Evolutionary conservation across 208 protist species (phyloP), one percentile per base, ranked within the genome.

Genomic region (Crithidia acanthocephali): DNA sequence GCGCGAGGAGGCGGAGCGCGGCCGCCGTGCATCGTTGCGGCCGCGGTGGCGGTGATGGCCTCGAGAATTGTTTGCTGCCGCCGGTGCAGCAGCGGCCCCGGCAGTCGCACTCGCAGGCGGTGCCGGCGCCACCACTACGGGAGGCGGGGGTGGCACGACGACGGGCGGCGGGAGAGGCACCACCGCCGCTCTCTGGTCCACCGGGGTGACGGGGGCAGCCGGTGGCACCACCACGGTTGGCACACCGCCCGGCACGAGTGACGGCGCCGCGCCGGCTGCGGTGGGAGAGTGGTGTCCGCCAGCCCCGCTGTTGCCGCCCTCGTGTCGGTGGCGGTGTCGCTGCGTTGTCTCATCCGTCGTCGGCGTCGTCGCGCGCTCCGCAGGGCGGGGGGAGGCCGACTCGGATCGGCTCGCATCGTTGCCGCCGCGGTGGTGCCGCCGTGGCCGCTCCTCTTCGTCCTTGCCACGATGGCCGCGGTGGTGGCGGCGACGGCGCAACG

Each of bases 1-100:
- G n/a, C n/a, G 42, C 8, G 45, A 66, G 23, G 62, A 44, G 0
- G 62, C 59, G 18, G 30, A 48, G 33, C 37, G 63, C 18, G 47
- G 33, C 1, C 64, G 64, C 20, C 63, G 72, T 6, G 48, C 9
- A 33, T 59, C 48, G 25, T 32, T 64, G 60, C 40, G 47, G n/a
- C 50, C 37, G 11, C 64, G 72, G 65, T 72, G 63, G 6, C 37
- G 72, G 37, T 68, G 63, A 42, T 48, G 64, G 15, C 48, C 50
- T 18, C 55, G 51, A 2, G 64, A 71, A 18, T 13, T 13, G 37
- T 42, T 42, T 42, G 37, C 32, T 48, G 58, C 32, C 40, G 13
- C 22, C 40, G 11, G 4, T 16, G 18, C 2, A 25, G 20, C 58
- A 45, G 45, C 27, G 44, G 23, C 7, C n/a, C n/a, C n/a, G n/a